These are phyloP conservation scores for Alternaria brassicae DNA, from an alignment of 2,329 filamentous ascomycete species.

Conservation along the genomic window DNA sequence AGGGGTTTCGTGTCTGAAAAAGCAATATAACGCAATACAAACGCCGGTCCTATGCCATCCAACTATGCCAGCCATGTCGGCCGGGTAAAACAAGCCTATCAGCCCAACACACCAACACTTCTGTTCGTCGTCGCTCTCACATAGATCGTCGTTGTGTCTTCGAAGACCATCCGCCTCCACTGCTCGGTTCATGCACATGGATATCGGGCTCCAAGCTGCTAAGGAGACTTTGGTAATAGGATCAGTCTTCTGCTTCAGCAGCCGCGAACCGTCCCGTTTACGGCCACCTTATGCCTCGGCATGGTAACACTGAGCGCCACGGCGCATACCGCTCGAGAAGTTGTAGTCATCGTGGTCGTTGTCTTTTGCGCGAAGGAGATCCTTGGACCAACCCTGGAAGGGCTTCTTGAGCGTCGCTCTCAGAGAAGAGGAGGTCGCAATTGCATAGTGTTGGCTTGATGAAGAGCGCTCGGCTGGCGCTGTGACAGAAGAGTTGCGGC, in stretches of 20 bases:
- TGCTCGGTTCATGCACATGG: background rate
- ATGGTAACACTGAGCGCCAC: conserved; percentile 22
- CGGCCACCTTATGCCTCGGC: background rate
- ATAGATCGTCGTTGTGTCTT: background rate
- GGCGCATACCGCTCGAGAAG: conserved; percentile 36
- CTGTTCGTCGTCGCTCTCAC: background rate
- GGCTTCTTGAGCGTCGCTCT: conserved; percentile 41
- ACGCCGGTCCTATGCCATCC: background rate
- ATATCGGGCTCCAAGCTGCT: background rate
- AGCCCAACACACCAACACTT: background rate
- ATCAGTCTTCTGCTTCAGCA: background rate
- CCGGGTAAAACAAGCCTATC: background rate
- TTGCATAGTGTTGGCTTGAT: conserved; percentile 3
- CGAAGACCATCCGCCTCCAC: background rate
- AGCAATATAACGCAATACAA: background rate
- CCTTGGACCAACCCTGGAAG: conserved; percentile 46
- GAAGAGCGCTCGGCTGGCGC: background rate
- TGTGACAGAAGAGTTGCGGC: conserved; percentile 13
- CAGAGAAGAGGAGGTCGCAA: conserved; percentile 19
- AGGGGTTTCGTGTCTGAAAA: background rate
- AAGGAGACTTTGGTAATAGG: background rate
- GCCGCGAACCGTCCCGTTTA: background rate
- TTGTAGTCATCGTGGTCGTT: conserved; percentile 49
- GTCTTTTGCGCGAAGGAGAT: conserved; percentile 42
- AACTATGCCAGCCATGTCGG: background rate